These are phyloP conservation scores for Dothideomycetes sp. DNA, from an alignment of 2,329 filamentous ascomycete species.

Conservation along the genomic window DNA sequence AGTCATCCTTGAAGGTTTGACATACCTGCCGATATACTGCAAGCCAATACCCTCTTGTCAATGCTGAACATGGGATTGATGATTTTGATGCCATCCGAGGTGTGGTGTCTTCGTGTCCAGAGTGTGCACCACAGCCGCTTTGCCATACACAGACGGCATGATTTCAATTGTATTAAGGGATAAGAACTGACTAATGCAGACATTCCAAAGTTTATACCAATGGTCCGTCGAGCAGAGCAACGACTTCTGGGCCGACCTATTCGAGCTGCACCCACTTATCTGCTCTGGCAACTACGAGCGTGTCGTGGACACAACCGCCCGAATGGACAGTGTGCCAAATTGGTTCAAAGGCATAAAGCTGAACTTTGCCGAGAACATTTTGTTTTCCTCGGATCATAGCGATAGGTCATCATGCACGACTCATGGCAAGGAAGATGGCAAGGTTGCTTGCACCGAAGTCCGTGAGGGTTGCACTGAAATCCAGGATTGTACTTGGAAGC, in stretches of 20 bases:
- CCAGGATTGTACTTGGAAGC: slow-evolving; percentile 54
- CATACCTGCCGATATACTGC: no score
- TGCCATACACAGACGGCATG: no score
- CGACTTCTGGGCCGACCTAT: slow-evolving; percentile 58
- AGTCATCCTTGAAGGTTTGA: no score
- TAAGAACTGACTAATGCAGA: slow-evolving; percentile 32
- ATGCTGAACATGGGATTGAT: no score
- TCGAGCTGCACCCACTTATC: slow-evolving; percentile 52
- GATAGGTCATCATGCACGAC: slow-evolving; percentile 41
- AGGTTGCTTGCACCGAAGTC: slow-evolving; percentile 63
- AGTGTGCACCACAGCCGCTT: no score
- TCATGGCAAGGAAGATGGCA: slow-evolving; percentile 58
- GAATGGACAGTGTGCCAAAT: slow-evolving; percentile 61
- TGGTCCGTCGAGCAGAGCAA: slow-evolving; percentile 56
- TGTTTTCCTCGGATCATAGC: slow-evolving; percentile 47
- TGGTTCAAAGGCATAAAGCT: slow-evolving; percentile 70
- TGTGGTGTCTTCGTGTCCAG: no score
- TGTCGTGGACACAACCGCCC: slow-evolving; percentile 58
- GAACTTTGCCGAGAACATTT: slow-evolving; percentile 74
- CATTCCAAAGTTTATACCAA: slow-evolving; percentile 59
- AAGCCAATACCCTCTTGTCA: no score
- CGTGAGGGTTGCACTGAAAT: slow-evolving; percentile 53
- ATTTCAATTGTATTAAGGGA: no score
- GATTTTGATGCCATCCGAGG: no score
- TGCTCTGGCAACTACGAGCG: slow-evolving; percentile 45